phyloP scores from a whole-genome alignment of 345 rosid genomes.

The Moricandia arvensis region DNA sequence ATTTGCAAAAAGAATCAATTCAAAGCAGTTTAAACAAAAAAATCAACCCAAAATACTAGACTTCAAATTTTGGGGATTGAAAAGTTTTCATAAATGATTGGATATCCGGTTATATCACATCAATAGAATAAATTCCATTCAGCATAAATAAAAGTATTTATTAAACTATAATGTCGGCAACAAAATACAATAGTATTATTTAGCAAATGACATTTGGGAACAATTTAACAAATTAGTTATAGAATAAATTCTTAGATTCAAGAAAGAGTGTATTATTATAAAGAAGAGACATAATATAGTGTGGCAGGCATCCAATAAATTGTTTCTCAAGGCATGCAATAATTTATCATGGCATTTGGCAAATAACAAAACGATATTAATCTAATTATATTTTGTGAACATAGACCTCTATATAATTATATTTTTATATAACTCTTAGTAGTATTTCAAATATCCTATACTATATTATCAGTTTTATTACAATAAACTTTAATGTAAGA shows the following conservation, averaged over 20 bases:
- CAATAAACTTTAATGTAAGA: neutral
- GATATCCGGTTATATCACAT: conserved; percentile 29
- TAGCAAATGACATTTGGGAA: conserved; percentile 1
- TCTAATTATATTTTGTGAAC: neutral
- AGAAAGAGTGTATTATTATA: conserved; percentile 8
- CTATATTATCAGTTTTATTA: neutral
- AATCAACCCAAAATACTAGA: neutral
- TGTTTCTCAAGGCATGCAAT: neutral
- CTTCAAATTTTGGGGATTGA: neutral
- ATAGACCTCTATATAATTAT: neutral
- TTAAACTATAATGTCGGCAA: neutral
- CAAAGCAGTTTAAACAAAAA: neutral
- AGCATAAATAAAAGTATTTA: conserved; percentile 22
- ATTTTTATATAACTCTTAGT: neutral
- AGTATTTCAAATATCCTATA: neutral
- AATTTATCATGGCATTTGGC: neutral
- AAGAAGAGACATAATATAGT: neutral
- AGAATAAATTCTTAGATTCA: conserved; percentile 21
- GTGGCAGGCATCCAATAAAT: conserved; percentile 15
- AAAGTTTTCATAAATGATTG: conserved; percentile 17
- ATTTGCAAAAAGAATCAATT: neutral
- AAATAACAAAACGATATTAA: neutral
- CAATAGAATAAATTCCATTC: conserved; percentile 27
- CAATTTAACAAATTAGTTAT: conserved; percentile 1
- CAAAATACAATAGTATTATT: neutral